Evolutionary conservation across 1,284 basidiomycete genomes (phyloP).

Genomic region (Hymenochaete sp.): DNA sequence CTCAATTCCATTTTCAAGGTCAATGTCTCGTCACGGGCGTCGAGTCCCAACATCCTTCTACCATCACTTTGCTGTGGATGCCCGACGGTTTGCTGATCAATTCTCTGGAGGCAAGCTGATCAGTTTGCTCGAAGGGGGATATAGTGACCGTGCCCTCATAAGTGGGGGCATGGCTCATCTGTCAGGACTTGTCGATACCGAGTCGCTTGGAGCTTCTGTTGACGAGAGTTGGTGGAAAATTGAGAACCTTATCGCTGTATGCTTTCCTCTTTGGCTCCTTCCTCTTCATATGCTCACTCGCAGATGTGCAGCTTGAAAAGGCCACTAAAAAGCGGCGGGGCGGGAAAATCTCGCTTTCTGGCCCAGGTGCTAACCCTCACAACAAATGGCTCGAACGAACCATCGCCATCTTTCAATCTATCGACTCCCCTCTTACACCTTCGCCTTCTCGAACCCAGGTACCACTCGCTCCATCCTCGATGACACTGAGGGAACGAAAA

Average conservation of each 20-base stretch:
- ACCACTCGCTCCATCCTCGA: constrained; percentile 33
- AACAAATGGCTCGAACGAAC: constrained; percentile 53
- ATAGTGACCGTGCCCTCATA: constrained; percentile 81
- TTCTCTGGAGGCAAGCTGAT: constrained; percentile 69
- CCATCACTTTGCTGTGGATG: constrained; percentile 73
- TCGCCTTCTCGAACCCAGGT: constrained; percentile 25
- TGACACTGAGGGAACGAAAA: constrained; percentile 51
- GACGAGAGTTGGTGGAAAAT: constrained; percentile 63
- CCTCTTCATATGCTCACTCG: constrained; percentile 2
- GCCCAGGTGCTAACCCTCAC: constrained; percentile 16
- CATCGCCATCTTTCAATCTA: constrained; percentile 33
- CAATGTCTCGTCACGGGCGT: constrained; percentile 91
- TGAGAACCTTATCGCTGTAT: constrained; percentile 56
- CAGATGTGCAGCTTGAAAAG: constrained; percentile 54
- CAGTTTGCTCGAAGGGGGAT: constrained; percentile 91
- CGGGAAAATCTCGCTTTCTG: constrained; percentile 33
- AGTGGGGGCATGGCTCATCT: constrained; percentile 79
- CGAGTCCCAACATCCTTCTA: constrained; percentile 87
- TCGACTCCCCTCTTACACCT: constrained; percentile 28
- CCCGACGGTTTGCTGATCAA: constrained; percentile 54
- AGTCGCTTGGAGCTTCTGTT: constrained; percentile 23
- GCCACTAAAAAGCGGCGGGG: constrained; percentile 53
- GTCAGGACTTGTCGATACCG: constrained; percentile 47
- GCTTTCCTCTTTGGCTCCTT: constrained; percentile 10
- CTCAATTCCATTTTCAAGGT: constrained; percentile 22